Base-by-base conservation (phyloP, 352 stramenopile genomes). In the Globisporangium radiosum region DNA sequence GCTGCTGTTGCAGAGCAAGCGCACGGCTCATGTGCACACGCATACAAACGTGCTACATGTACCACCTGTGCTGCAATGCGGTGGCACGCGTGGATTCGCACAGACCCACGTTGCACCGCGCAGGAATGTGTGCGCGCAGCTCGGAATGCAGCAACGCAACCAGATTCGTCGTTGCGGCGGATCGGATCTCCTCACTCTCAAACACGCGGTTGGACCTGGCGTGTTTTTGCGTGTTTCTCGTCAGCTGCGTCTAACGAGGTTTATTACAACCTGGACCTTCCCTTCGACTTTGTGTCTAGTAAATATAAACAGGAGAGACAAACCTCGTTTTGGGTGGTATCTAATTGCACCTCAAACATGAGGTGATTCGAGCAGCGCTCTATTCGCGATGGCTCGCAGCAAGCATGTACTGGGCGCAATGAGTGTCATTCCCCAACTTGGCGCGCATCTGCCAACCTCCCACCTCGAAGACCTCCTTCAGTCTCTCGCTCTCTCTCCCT, bases 401-500 rank as follows among this genome's bases (percentile, higher is more conserved):
- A 52, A 36, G 52, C 56, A 36, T 43, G 44, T 47, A 44, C 54
- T 53, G 45, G 15, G 9, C 33, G 54, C 9, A 19, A 11, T 13
- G 7, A 47, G 5, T 59, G 19, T 38, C 56, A 54, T 54, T 60
- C 47, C n/a, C 56, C n/a, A 60, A 60, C 56, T 60, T 60, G 55
- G 37, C 55, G 10, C 33, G 10, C 17, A 54, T 6, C 6, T 15
- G 33, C 39, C 44, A 45, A 60, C 45, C 19, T 25, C 19, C 19
- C 19, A 60, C 15, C n/a, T 9, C 9, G 17, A 47, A 57, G 45
- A 50, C 45, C 45, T 7, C 10, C 25, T 44, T 15, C 37, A 39
- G 37, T 39, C 37, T n/a, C 2, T 13, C 17, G 39, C 17, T 15
- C 11, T 60, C 37, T 47, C 15, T 19, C 10, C 14, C 15, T 19